Evolutionary conservation across 352 stramenopile genomes (phyloP), one percentile per base, ranked within the genome.

Genomic region (Phytophthora macrochlamydospora): DNA sequence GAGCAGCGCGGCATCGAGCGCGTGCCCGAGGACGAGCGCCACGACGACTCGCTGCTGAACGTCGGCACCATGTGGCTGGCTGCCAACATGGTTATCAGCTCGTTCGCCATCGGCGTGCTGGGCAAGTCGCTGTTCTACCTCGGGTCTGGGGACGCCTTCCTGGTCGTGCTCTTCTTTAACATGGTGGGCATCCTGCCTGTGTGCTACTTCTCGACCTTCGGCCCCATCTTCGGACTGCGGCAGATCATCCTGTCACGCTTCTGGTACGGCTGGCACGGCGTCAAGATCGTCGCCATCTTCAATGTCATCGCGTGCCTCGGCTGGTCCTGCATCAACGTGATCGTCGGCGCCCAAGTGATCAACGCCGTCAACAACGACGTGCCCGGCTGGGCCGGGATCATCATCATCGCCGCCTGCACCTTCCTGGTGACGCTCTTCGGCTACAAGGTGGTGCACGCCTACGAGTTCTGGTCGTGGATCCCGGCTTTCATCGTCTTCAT

Each of bases 381-480:
- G 28, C 75, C 71, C 8, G 75, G 75, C 31, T 83, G 71, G 71
- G 73, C 59, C 7, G 75, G 71, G 2, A 83, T 83, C 61, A 63
- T 83, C 60, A 80, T 83, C 59, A 83, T 83, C 69, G 28, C 71
- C 9, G 55, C 50, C 18, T 73, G 65, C 56, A 83, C 75, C 18
- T 83, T 83, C 60, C 38, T 78, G 51, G 60, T 80, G n/a, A 76
- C 75, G 45, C 75, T 83, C 42, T 83, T 77, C 51, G 75, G 75
- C 51, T 83, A 83, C 69, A 79, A 80, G 59, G 51, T 80, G 35
- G 72, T 83, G 48, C 75, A 83, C 54, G 59, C 59, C n/a, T 83
- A 83, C 71, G 69, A 83, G 62, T 83, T 78, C 63, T 83, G 71
- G 71, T 76, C 75, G 12, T 83, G 75, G 75, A 76, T 83, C 57